Conservation (phyloP, 108 stramenopile genomes). For the Asterionellopsis glacialis region DNA sequence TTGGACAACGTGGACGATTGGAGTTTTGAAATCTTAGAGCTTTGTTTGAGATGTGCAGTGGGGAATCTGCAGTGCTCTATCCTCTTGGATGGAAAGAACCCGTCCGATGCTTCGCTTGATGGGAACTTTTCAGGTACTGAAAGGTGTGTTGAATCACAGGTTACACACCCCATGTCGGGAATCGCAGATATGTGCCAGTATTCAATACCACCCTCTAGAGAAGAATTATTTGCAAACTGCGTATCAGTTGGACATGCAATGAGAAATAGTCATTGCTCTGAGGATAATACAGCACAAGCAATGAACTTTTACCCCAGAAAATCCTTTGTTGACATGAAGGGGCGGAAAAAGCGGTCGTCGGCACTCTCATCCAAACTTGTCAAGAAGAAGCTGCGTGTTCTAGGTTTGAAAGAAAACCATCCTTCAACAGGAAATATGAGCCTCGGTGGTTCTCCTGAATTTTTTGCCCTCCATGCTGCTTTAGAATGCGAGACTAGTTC, state of each 20-base stretch:
- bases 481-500: constrained; percentile 25
- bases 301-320: no score
- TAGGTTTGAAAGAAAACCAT: background rate
- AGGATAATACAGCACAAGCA: background rate
- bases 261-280: background rate
- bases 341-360: background rate
- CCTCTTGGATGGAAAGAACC: background rate
- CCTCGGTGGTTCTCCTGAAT: background rate
- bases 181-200: no score
- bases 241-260: no score
- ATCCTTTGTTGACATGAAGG: background rate
- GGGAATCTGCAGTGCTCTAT: constrained; percentile 20
- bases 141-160: background rate
- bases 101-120: background rate
- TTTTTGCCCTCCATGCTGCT: constrained; percentile 44
- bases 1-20: constrained; percentile 25
- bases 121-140: background rate
- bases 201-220: no score
- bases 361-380: background rate
- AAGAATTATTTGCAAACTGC: background rate
- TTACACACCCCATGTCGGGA: background rate
- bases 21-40: constrained; percentile 26
- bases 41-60: constrained; percentile 44
- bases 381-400: background rate
- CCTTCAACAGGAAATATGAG: background rate